Percentiles rank a stretch among this genome's conserved stretches.
Conservation (phyloP, 352 stramenopile genomes). For the Peronospora destructor region DNA sequence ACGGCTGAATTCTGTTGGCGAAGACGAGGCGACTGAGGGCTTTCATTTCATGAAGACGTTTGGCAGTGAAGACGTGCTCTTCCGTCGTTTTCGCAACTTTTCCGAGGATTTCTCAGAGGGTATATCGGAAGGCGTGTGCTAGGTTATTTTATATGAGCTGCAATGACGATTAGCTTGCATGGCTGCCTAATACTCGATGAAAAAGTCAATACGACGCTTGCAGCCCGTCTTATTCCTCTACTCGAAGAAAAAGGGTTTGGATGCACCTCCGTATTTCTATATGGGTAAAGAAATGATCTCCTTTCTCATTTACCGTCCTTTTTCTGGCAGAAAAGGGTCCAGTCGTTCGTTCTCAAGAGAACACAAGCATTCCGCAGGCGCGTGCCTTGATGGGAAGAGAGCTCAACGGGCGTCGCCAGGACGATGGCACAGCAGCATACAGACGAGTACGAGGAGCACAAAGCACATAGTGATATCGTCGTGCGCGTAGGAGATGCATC, state of each 20-base stretch:
- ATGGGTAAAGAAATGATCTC: not conserved
- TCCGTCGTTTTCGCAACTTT: constrained; percentile 52
- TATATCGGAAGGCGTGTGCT: constrained; percentile 77
- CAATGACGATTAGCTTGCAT: not conserved
- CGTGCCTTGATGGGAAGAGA: constrained; percentile 32
- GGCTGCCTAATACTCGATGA: too few relatives aligned
- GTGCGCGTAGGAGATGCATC: constrained; percentile 46
- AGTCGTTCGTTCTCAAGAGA: constrained; percentile 16
- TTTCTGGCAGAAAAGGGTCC: constrained; percentile 8
- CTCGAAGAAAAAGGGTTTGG: not conserved
- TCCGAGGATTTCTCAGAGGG: constrained; percentile 73
- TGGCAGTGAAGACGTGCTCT: constrained; percentile 53
- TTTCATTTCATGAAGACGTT: constrained; percentile 66
- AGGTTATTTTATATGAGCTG: constrained; percentile 34
- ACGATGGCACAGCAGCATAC: constrained; percentile 17
- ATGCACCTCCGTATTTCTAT: not conserved
- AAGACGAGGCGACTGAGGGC: constrained; percentile 29
- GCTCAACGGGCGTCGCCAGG: constrained; percentile 24
- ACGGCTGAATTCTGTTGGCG: constrained; percentile 32
- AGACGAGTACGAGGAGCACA: constrained; percentile 24
- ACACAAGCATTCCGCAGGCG: constrained; percentile 20
- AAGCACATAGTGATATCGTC: constrained; percentile 17
- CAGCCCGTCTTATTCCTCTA: too few relatives aligned
- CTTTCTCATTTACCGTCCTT: not conserved
- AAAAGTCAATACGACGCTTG: too few relatives aligned